Base-by-base conservation (phyloP, 164 flowering plant species). In the Stephania cephalantha region DNA sequence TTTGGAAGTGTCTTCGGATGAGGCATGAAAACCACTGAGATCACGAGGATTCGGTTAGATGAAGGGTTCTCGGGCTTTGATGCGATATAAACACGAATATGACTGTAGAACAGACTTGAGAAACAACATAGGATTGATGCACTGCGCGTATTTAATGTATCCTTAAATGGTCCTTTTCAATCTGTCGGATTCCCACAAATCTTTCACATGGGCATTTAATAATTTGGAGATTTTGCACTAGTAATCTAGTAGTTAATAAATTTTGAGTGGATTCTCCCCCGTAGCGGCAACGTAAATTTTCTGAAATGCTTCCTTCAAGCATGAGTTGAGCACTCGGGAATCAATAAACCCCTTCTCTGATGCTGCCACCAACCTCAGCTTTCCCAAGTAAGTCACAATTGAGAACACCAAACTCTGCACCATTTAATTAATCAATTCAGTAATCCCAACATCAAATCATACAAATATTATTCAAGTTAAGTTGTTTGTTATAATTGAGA, bases 341-440 rank as follows among this genome's bases (percentile, higher is more conserved):
- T 72, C 46, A 58, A 72, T 72, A 52, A 53, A 72, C 46, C 65
- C 67, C 48, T 55, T 72, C 20, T 72, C 74, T 7, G 65, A 15
- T 4, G 66, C n/a, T 8, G 66, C 66, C n/a, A 72, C 74, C 67
- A 72, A 35, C 64, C 74, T 55, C 61, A 72, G 74, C 67, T 72
- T 72, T 72, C 74, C 74, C 67, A 58, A 58, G 46, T 72, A 72
- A 55, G 45, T 72, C 18, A 72, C 74, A 30, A 72, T 72, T 3
- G 74, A 30, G 25, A 72, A 72, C 13, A 72, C 74, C 7, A 72
- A 18, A 48, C 74, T 72, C 74, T 72, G 74, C 48, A 5, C 29
- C 29, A 22, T 30, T 22, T 10, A 15, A 30, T 68, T 68, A 68
- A 15, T 30, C 12, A 68, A 35, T 35, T 35, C 42, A 35, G 42